These are phyloP conservation scores for Zygnema circumcarinatum DNA, from an alignment of 139 green algal species.

Conservation along the genomic window DNA sequence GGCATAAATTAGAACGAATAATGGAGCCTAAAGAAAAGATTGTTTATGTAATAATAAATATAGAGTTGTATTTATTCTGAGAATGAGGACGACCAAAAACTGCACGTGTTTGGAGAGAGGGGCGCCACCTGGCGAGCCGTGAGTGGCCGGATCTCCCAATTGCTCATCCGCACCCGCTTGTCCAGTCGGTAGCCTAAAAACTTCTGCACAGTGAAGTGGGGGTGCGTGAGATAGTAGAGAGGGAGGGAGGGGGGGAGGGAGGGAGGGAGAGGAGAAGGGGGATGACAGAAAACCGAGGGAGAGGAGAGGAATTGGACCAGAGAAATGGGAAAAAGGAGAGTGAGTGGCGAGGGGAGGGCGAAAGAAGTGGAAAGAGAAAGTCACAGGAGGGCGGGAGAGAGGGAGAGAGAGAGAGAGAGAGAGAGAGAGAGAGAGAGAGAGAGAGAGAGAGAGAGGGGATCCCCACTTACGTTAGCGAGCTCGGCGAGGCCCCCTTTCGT, in stretches of 20 bases:
- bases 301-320: not conserved
- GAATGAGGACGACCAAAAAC: not conserved
- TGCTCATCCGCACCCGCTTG: constrained; percentile 29
- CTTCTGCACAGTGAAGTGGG: not conserved
- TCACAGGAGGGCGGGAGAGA: too few species aligned
- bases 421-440: too few species aligned
- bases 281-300: too few species aligned
- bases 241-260: not conserved
- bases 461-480: constrained; percentile 1
- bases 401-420: too few species aligned
- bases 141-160: constrained; percentile 69
- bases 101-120: not conserved
- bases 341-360: too few species aligned
- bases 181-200: not conserved
- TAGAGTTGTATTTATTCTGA: not conserved
- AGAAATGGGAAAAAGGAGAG: not conserved
- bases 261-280: not conserved
- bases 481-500: not conserved
- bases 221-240: not conserved
- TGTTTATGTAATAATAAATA: not conserved
- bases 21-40: not conserved
- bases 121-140: not conserved
- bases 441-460: too few species aligned
- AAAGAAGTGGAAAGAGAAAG: too few species aligned
- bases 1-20: not conserved